Percentiles rank a stretch among this genome's conserved stretches.
Evolutionary conservation across 495 filamentous ascomycete species (phyloP).

Genomic region (Parachaetomium inaequale): DNA sequence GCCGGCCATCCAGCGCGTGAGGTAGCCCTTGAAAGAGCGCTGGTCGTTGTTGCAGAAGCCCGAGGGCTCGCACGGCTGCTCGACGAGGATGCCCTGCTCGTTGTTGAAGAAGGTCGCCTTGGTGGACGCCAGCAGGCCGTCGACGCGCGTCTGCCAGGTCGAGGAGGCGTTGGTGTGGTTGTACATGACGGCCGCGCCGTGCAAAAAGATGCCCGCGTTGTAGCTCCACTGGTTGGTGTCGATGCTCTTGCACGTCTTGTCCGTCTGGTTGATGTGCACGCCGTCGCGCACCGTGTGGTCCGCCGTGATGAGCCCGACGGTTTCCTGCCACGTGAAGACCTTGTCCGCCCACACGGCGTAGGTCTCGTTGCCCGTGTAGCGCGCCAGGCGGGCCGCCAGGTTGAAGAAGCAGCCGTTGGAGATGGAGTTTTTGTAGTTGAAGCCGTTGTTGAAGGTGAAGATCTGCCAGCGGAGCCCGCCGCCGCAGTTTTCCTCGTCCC

Average conservation of each 20-base stretch:
- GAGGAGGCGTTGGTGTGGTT: constrained; percentile 56
- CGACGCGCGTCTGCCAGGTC: constrained; percentile 56
- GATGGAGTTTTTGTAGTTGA: constrained; percentile 75
- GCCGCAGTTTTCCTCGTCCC: constrained; percentile 63
- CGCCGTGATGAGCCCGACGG: constrained; percentile 56
- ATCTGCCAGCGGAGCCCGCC: constrained; percentile 88
- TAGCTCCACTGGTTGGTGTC: constrained; percentile 71
- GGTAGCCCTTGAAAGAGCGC: constrained; percentile 70
- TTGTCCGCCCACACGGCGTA: constrained; percentile 73
- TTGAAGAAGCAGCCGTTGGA: constrained; percentile 80
- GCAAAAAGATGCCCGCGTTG: constrained; percentile 69
- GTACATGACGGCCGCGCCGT: constrained; percentile 74
- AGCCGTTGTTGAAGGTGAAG: constrained; percentile 74
- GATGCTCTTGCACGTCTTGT: constrained; percentile 54
- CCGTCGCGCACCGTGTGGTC: constrained; percentile 67
- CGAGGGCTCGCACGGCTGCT: constrained; percentile 65
- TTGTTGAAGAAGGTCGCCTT: constrained; percentile 51
- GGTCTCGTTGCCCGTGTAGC: constrained; percentile 71
- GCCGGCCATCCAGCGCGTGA: constrained; percentile 66
- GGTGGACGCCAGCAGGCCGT: constrained; percentile 54
- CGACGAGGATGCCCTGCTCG: constrained; percentile 56
- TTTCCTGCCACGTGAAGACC: constrained; percentile 65
- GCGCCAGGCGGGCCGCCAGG: constrained; percentile 68
- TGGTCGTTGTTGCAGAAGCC: constrained; percentile 68
- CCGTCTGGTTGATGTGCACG: constrained; percentile 43